Base-by-base conservation (phyloP, 225 moss, liverwort and hornwort species). In the Ulota crispa region DNA sequence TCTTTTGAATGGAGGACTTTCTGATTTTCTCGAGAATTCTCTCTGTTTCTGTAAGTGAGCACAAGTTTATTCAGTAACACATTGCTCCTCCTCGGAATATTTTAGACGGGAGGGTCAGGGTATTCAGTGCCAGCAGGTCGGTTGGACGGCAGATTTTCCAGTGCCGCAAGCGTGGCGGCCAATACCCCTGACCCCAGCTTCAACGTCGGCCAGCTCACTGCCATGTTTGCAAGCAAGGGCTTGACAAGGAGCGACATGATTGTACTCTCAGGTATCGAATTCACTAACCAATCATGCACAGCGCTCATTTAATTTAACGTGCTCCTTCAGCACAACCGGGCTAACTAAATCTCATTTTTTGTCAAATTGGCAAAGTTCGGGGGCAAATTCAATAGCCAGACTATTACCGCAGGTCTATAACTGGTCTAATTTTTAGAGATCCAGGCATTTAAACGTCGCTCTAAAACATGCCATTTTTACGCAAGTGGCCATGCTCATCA, bases 201-300 rank as follows among this genome's bases (percentile, higher is more conserved):
- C 69, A 57, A 42, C n/a, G 37, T 88, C 9, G 71, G 0, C n/a
- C 91, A 88, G 80, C 82, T 91, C 41, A 72, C 55, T 53, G 43
- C 72, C 41, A 41, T 65, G 18, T 91, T 91, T 61, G 68, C 62
- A 4, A 67, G 57, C 82, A 91, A 91, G 75, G 91, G 91, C 34
- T 60, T 91, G 82, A 61, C 88, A 23, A 84, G 73, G 86, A 79
- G 80, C n/a, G 91, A 91, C 77, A 85, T 91, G 91, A 16, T 91
- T 47, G 85, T 83, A 30, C 88, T 91, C 55, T 88, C 88, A 83
- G 91, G 90, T 89, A 73, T 12, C 12, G 5, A 31, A 20, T 27
- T 8, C 23, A 27, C 6, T 5, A 7, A 36, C 26, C 12, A n/a
- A n/a, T n/a, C n/a, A n/a, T 78, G 20, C 34, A 31, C 34, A 52